Conservation (phyloP, 1,284 basidiomycete species). For the Exsudoporus floridanus region DNA sequence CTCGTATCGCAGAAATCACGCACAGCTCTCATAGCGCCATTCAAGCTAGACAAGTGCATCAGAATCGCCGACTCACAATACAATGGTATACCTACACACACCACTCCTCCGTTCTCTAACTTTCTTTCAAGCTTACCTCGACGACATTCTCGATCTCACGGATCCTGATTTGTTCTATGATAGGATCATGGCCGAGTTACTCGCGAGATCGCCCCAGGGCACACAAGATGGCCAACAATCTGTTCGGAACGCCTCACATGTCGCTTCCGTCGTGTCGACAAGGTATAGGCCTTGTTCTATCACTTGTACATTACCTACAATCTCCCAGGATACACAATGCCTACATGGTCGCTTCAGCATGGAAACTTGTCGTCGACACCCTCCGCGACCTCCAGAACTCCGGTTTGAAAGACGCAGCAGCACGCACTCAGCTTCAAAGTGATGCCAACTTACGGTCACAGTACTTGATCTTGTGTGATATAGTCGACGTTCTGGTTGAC, state of each 20-base stretch:
- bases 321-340: slow-evolving; percentile 67
- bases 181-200: slow-evolving; percentile 54
- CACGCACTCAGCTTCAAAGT: slow-evolving; percentile 51
- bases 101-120: background rate
- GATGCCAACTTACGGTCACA: slow-evolving; percentile 50
- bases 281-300: slow-evolving; percentile 42
- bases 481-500: slow-evolving; percentile 56
- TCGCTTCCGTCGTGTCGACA: slow-evolving; percentile 57
- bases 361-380: slow-evolving; percentile 62
- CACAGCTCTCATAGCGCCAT: slow-evolving; percentile 59
- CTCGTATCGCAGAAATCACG: slow-evolving; percentile 52
- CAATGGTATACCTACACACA: slow-evolving; percentile 47
- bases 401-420: slow-evolving; percentile 52
- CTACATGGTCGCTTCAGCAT: slow-evolving; percentile 73
- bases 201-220: slow-evolving; percentile 42
- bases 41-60: slow-evolving; percentile 59
- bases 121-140: slow-evolving; percentile 52
- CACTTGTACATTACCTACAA: slow-evolving; percentile 1
- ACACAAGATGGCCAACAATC: slow-evolving; percentile 37
- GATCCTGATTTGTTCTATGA: slow-evolving; percentile 59
- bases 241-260: slow-evolving; percentile 44
- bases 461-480: slow-evolving; percentile 64
- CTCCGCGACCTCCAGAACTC: slow-evolving; percentile 51
- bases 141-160: slow-evolving; percentile 62
- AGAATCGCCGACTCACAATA: slow-evolving; percentile 70